Percentiles rank a stretch among this genome's conserved stretches.
These are phyloP conservation scores for Suhomyces chickasaworum DNA, from an alignment of 1,139 yeast species.

Conservation along the genomic window DNA sequence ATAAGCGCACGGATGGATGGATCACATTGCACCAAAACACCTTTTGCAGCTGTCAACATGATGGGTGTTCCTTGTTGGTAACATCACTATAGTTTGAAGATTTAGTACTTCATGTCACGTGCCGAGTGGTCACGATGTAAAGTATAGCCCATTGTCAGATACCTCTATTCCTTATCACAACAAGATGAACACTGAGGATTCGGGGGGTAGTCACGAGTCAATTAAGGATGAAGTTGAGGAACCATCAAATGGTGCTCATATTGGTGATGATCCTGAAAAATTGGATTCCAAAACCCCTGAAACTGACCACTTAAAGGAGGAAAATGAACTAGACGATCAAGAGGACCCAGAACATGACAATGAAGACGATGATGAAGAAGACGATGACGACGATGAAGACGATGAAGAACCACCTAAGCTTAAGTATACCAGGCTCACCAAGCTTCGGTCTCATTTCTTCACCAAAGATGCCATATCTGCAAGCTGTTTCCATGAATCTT, in stretches of 20 bases:
- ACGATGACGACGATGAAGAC: conserved; percentile 28
- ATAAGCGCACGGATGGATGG: conserved; percentile 90
- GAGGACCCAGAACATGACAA: background rate
- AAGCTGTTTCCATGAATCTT: conserved; percentile 56
- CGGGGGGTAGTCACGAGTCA: background rate
- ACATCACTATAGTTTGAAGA: background rate
- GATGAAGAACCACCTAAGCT: conserved; percentile 67
- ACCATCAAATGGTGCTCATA: background rate
- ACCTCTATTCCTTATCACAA: background rate
- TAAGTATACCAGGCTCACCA: conserved; percentile 65
- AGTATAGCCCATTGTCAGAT: background rate
- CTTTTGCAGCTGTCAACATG: conserved; percentile 51
- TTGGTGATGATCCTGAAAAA: background rate
- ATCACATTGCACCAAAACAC: conserved; percentile 62
- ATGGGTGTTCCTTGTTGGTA: background rate
- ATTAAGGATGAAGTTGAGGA: background rate
- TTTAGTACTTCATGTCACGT: background rate
- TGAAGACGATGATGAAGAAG: conserved; percentile 1
- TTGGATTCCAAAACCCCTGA: background rate
- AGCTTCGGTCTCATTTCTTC: conserved; percentile 69
- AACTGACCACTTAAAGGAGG: background rate
- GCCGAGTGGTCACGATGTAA: background rate
- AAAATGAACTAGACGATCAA: background rate
- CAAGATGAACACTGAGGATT: background rate
- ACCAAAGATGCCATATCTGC: conserved; percentile 76